Evolutionary conservation across 2,329 filamentous ascomycete genomes (phyloP), one percentile per base, ranked within the genome.

Genomic region (Aspergillus tubingensis): DNA sequence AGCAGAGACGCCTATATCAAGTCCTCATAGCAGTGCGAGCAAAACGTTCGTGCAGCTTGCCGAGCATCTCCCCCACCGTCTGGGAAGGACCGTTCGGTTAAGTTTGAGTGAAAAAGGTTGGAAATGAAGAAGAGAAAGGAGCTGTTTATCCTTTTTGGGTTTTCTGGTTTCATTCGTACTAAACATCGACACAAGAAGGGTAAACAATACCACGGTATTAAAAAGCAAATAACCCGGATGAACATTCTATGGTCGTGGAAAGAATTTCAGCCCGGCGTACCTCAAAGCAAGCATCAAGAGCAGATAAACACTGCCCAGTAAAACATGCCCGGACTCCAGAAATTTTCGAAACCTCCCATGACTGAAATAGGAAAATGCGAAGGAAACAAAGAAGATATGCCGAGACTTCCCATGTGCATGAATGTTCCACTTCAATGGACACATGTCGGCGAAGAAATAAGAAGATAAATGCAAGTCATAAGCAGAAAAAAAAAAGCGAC

Each of bases 291-390:
- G 67, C 63, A 69, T 70, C 65, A 67, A 70, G 65, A 50, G 57
- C 54, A 59, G 62, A 63, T 68, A 36, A 55, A 70, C 67, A 70
- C 66, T 71, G 69, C 70, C 69, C 68, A 68, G 66, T 67, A 70
- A 72, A 70, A 70, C 68, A 74, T 70, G 69, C 59, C 72, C 67
- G 68, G 71, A 76, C 73, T 74, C 73, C 73, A 67, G 68, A 70
- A 68, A 64, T 72, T 74, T 74, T 71, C 56, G 51, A 60, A 68
- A 65, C 67, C 66, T 65, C 69, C 71, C 68, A 66, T 67, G 65
- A 68, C 56, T 65, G 58, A 68, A 70, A 65, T 65, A 66, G 60
- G 65, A 62, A 21, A 44, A 30, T 66, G 59, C 57, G 44, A 56
- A 58, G 57, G 54, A 61, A 23, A 54, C 44, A 53, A 57, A 39